These are phyloP conservation scores for Ophiocordyceps unilateralis DNA, from an alignment of 2,329 filamentous ascomycete genomes.

Conservation along the genomic window DNA sequence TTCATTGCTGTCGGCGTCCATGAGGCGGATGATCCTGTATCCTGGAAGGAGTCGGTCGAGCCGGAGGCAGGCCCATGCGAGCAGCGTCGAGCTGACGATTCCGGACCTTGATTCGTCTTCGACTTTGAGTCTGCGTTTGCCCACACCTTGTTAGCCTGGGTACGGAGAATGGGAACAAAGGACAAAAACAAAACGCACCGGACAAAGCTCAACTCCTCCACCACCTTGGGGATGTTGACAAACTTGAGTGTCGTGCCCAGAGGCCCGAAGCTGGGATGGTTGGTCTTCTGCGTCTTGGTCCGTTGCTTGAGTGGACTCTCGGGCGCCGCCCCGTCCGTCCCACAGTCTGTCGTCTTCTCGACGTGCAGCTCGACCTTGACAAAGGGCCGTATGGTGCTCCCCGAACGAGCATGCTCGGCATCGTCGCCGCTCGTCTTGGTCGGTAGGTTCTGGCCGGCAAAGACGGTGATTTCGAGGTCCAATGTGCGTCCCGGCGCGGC, in stretches of 20 bases:
- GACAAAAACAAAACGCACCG: slow-evolving; percentile 31
- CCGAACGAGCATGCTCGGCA: slow-evolving; percentile 14
- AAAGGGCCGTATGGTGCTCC: slow-evolving; percentile 41
- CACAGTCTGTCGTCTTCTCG: slow-evolving; percentile 34
- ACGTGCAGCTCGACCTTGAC: slow-evolving; percentile 71
- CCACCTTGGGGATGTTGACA: slow-evolving; percentile 35
- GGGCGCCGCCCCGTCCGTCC: slow-evolving; percentile 12
- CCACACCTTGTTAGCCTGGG: neutral
- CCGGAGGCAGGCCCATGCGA: slow-evolving; percentile 41
- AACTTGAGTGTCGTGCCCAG: slow-evolving; percentile 40
- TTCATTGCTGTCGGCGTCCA: slow-evolving; percentile 25
- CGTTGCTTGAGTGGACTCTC: slow-evolving; percentile 43
- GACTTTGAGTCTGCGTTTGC: slow-evolving; percentile 31
- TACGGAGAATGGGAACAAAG: neutral
- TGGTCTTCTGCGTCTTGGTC: slow-evolving; percentile 36
- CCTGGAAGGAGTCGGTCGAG: slow-evolving; percentile 38
- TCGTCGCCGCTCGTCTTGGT: slow-evolving; percentile 15
- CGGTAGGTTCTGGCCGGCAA: slow-evolving; percentile 57
- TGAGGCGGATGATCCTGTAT: slow-evolving; percentile 35
- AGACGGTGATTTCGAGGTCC: slow-evolving; percentile 52
- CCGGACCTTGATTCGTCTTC: slow-evolving; percentile 28
- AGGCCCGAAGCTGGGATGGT: slow-evolving; percentile 45
- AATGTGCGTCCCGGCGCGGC: slow-evolving; percentile 35
- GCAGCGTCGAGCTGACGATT: slow-evolving; percentile 19
- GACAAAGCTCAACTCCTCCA: slow-evolving; percentile 56